phyloP scores from a whole-genome alignment of 2,329 filamentous ascomycete genomes.

The Didymella exigua region DNA sequence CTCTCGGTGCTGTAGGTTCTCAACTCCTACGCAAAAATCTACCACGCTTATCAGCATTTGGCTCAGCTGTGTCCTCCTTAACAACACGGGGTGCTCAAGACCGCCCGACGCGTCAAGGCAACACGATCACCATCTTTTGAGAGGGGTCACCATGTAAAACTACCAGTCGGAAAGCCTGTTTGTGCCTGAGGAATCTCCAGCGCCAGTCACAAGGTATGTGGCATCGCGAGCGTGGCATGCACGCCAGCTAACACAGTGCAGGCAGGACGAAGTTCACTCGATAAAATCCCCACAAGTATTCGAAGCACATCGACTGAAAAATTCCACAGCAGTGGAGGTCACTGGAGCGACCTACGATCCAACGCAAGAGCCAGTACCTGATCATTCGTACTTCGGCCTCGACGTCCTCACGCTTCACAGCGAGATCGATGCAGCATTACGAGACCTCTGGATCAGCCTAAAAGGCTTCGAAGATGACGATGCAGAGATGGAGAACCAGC shows the following conservation, averaged over 20 bases:
- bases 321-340: background rate
- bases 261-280: background rate
- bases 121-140: background rate
- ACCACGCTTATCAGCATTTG: background rate
- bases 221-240: background rate
- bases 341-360: background rate
- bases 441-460: conserved; percentile 4
- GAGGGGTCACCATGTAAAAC: background rate
- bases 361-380: background rate
- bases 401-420: background rate
- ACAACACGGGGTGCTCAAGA: background rate
- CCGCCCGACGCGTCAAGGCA: background rate
- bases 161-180: background rate
- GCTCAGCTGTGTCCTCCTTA: background rate
- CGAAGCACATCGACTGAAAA: background rate
- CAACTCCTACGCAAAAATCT: no score
- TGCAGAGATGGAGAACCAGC: conserved; percentile 8
- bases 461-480: conserved; percentile 11
- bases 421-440: conserved; percentile 1
- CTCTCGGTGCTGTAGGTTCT: background rate
- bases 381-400: conserved; percentile 6
- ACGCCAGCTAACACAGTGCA: background rate
- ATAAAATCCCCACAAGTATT: background rate
- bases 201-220: background rate
- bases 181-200: background rate